These are phyloP conservation scores for Seiridium unicorne DNA, from an alignment of 2,329 filamentous ascomycete genomes.

Conservation along the genomic window DNA sequence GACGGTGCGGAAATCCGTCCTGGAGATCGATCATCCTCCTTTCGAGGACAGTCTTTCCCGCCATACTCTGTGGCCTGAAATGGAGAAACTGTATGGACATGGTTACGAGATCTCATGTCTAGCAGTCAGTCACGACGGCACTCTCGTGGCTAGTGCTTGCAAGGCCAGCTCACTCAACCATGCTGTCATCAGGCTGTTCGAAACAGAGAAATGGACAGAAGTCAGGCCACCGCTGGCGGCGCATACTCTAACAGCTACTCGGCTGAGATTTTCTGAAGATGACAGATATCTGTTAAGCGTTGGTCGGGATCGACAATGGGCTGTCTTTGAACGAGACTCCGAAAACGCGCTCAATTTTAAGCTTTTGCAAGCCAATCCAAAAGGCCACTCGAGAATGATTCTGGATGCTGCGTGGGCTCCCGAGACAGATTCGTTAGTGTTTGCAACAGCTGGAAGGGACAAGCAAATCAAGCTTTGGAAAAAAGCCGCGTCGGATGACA, in stretches of 20 bases:
- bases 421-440: constrained; percentile 43
- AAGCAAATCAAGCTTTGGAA: constrained; percentile 78
- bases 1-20: constrained; percentile 56
- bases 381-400: constrained; percentile 91
- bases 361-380: constrained; percentile 66
- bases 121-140: constrained; percentile 72
- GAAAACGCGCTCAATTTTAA: constrained; percentile 43
- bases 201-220: constrained; percentile 85
- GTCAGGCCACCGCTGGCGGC: constrained; percentile 78
- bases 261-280: constrained; percentile 75
- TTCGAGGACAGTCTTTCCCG: constrained; percentile 87
- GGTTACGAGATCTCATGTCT: constrained; percentile 94
- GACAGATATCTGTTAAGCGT: constrained; percentile 80
- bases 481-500: constrained; percentile 15
- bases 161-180: constrained; percentile 91
- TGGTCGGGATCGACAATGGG: constrained; percentile 89
- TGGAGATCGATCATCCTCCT: constrained; percentile 72
- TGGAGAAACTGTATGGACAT: constrained; percentile 95
- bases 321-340: constrained; percentile 59
- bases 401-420: constrained; percentile 84
- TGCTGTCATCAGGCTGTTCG: constrained; percentile 88
- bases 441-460: constrained; percentile 88
- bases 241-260: constrained; percentile 83
- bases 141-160: constrained; percentile 84
- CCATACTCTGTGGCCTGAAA: constrained; percentile 92